Base-by-base conservation (phyloP, 2,329 filamentous ascomycete genomes). In the Arthroderma sp. region DNA sequence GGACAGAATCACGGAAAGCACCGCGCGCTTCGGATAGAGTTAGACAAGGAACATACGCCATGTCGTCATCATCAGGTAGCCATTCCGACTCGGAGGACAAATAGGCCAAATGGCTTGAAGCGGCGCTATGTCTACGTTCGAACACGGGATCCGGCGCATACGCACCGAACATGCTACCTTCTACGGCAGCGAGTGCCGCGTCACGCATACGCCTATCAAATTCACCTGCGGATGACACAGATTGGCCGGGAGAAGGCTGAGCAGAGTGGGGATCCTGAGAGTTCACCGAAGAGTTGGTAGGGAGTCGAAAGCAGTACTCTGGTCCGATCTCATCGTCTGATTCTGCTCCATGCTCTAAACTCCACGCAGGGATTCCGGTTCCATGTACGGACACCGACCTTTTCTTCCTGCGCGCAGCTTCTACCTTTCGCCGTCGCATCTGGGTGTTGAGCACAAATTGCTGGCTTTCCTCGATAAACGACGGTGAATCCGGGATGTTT, bases 41-140 rank as follows among this genome's bases (percentile, higher is more conserved):
- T 66, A 98, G 84, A 65, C 88, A 87, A 10, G 91, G 91, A 10
- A 96, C 89, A 57, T 91, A 94, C 32, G 83, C 86, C 62, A 86
- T 86, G 60, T 96, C 88, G 54, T 94, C 86, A 32, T 86, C 82
- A 40, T 66, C 65, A 6, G 60, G 57, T 10, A 62, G 57, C 58
- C 63, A 65, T 45, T 69, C 65, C 1, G 64, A 58, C 47, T 69
- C 66, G 1, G 65, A 68, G 1, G 63, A 64, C 31, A 66, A 60
- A 47, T 68, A 63, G 4, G 65, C 64, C 47, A 67, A 56, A 43
- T 65, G 63, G 48, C 84, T 91, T 43, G 84, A 86, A 3, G 83
- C 79, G 65, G 88, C 76, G 58, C 87, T 94, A 31, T 86, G 82
- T 3, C 84, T 84, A 42, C 86, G 76, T 37, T 77, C 78, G 36